Evolutionary conservation across 2,329 filamentous ascomycete genomes (phyloP).

Genomic region (Fusarium marasasianum): DNA sequence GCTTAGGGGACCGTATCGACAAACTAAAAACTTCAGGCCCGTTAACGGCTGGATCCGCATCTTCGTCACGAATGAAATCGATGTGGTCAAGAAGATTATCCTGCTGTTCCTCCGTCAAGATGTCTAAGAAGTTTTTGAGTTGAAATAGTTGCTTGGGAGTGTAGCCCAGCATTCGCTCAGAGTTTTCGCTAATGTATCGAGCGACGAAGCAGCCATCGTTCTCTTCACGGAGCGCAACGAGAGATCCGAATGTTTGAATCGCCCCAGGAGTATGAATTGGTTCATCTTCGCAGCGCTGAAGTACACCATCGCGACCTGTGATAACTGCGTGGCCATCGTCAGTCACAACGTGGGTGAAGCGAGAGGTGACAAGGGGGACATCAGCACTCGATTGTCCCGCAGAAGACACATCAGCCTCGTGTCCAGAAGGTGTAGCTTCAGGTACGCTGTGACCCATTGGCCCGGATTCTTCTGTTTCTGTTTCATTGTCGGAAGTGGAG

Average conservation of each 20-base stretch:
- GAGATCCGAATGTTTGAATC: conserved; percentile 80
- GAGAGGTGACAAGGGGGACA: conserved; percentile 69
- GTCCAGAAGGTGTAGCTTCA: neutral
- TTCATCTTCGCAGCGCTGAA: conserved; percentile 89
- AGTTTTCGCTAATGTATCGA: conserved; percentile 84
- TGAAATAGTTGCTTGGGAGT: conserved; percentile 79
- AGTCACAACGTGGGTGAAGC: conserved; percentile 81
- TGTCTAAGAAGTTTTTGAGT: conserved; percentile 80
- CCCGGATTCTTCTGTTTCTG: conserved; percentile 46
- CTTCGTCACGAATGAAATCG: conserved; percentile 87
- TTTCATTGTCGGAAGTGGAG: conserved; percentile 45
- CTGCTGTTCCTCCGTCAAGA: conserved; percentile 83
- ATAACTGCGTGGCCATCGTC: conserved; percentile 84
- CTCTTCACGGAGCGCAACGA: conserved; percentile 79
- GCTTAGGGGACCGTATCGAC: conserved; percentile 68
- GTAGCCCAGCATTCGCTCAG: conserved; percentile 77
- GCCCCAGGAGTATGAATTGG: conserved; percentile 89
- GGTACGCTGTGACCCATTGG: neutral
- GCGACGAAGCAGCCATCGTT: conserved; percentile 73
- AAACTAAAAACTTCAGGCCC: conserved; percentile 89
- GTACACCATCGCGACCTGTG: conserved; percentile 76
- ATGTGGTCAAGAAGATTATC: conserved; percentile 87
- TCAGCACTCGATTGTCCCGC: conserved; percentile 40
- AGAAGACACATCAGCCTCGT: conserved; percentile 30
- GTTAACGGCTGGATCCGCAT: conserved; percentile 76